Evolutionary conservation across 2,329 filamentous ascomycete genomes (phyloP).

Genomic region (Xylariaceae sp.): DNA sequence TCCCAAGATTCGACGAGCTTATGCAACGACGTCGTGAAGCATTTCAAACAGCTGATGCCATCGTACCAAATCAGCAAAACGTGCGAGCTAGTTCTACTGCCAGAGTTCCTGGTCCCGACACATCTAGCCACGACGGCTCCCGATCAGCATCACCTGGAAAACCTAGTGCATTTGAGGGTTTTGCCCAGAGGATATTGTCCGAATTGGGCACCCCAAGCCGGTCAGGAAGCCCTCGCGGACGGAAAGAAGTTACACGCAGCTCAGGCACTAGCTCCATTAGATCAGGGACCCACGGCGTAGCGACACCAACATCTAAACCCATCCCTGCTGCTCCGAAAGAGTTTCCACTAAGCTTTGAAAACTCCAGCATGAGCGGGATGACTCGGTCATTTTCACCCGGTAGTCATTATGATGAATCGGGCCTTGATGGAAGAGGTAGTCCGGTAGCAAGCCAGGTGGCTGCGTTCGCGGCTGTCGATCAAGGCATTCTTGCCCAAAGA

Average conservation of each 20-base stretch:
- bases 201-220: slow-evolving; percentile 63
- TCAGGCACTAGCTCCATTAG: slow-evolving; percentile 36
- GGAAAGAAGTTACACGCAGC: slow-evolving; percentile 51
- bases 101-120: slow-evolving; percentile 44
- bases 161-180: slow-evolving; percentile 62
- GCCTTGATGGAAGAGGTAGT: slow-evolving; percentile 38
- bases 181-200: slow-evolving; percentile 67
- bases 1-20: slow-evolving; percentile 76
- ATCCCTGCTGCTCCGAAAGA: slow-evolving; percentile 51
- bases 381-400: slow-evolving; percentile 50
- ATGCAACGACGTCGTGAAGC: slow-evolving; percentile 69
- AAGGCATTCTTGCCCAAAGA: slow-evolving; percentile 62
- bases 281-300: slow-evolving; percentile 37
- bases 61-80: slow-evolving; percentile 46
- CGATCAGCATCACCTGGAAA: slow-evolving; percentile 59
- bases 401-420: slow-evolving; percentile 39
- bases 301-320: slow-evolving; percentile 44
- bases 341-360: slow-evolving; percentile 46
- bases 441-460: slow-evolving; percentile 58
- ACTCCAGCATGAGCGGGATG: slow-evolving; percentile 41
- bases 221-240: slow-evolving; percentile 55
- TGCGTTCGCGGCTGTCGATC: slow-evolving; percentile 68
- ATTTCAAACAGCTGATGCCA: slow-evolving; percentile 64
- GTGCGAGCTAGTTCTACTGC: slow-evolving; percentile 36
- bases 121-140: slow-evolving; percentile 51